Base-by-base conservation (phyloP, 2,329 filamentous ascomycete genomes). In the Fusarium haematococcum region DNA sequence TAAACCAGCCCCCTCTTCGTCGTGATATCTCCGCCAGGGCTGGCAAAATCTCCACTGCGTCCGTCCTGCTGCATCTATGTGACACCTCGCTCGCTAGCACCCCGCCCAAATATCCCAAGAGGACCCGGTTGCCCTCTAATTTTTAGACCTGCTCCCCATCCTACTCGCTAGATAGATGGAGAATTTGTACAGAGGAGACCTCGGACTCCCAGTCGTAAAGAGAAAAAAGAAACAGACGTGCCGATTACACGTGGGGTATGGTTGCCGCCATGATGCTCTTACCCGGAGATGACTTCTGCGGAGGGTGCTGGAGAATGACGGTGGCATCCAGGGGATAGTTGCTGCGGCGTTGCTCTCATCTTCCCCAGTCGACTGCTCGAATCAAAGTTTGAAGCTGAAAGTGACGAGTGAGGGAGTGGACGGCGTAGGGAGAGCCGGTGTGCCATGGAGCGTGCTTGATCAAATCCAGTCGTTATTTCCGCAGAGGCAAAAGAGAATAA, bases 371-470 rank as follows among this genome's bases (percentile, higher is more conserved):
- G 43, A 48, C 43, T 48, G 77, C 71, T 79, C 78, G 75, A 77
- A 72, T 76, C 67, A 78, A 77, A 68, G 67, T 58, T 69, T 74
- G 73, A 76, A 62, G 69, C 77, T 68, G 61, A 68, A 78, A 74
- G 70, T 77, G 77, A 74, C 72, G 74, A 63, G 75, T 77, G 84
- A 84, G 79, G 54, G 84, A 85, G 79, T 79, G 84, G 81, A 85
- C 79, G 81, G 83, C 80, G 79, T 81, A 83, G 79, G 79, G 80
- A 71, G 64, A 71, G 76, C 69, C 74, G 71, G 72, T 67, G 72
- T 73, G 66, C 70, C 71, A 59, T 75, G 68, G 76, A 76, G 75
- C 75, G 74, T 77, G 71, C 67, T 73, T 77, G 70, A 75, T 79
- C 70, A 79, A 77, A 73, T 78, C 77, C 76, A 79, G 77, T 79